Base-by-base conservation (phyloP, 495 filamentous ascomycete genomes). In the Friedmanniomyces endolithicus region DNA sequence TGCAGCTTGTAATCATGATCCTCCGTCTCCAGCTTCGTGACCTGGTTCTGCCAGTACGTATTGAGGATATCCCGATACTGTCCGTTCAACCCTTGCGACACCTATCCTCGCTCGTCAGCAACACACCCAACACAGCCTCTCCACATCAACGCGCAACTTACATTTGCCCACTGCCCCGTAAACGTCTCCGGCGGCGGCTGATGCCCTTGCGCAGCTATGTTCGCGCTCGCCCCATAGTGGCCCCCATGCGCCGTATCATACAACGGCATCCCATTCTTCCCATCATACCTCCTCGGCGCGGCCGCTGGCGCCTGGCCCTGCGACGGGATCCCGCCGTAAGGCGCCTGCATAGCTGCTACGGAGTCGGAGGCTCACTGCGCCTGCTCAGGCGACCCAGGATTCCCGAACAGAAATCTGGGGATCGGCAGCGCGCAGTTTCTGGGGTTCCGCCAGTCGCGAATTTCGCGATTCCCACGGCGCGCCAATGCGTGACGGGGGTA, bases 1-100 rank as follows among this genome's bases (percentile, higher is more conserved):
- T 98, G 92, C 47, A 95, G 75, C 69, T 98, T 98, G 74, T 95
- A 98, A 68, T 98, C 94, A 69, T 98, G 92, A 34, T 87, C 87
- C 60, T 96, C 94, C 39, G 75, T 84, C 72, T 98, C 92, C 50
- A 98, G 80, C 64, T 94, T 87, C 55, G 82, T 88, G 76, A 98
- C 95, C 44, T 87, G 87, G 63, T 97, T 88, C 67, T 97, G 94
- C 92, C 92, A 98, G 72, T 97, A 98, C 12, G 90, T 94, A 40
- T 90, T 94, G 59, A 97, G 78, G 65, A 97, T 95, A 66, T 97
- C 92, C 65, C 90, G 88, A 68, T 95, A 95, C 43, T 83, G 84
- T 52, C 90, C 92, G 58, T 83, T 84, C 40, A 98, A 81, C 46
- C 92, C 92, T 78, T 98, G 92, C 64, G 92, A 94, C 55, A 95